These are phyloP conservation scores for Phytophthora agathidicida DNA, from an alignment of 352 stramenopile species.

Conservation along the genomic window DNA sequence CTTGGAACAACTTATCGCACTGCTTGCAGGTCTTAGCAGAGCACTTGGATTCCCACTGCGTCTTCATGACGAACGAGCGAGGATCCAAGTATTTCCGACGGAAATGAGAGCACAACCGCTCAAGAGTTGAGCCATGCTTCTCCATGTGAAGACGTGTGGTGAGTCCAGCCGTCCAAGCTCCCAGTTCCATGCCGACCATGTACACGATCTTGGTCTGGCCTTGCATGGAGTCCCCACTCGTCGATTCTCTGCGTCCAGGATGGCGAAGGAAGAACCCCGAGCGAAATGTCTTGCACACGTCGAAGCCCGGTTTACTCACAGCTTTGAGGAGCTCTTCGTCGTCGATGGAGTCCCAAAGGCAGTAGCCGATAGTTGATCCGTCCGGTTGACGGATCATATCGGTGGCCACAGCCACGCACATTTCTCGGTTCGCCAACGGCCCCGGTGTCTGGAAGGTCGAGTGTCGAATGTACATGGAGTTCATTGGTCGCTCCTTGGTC, in stretches of 20 bases:
- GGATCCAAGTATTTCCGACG: constrained; percentile 48
- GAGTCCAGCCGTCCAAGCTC: constrained; percentile 30
- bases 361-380: constrained; percentile 58
- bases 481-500: constrained; percentile 35
- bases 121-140: constrained; percentile 38
- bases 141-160: constrained; percentile 45
- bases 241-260: constrained; percentile 14
- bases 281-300: constrained; percentile 38
- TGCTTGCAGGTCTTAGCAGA: constrained; percentile 29
- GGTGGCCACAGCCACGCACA: constrained; percentile 37
- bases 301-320: constrained; percentile 19
- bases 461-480: constrained; percentile 36
- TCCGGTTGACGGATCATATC: constrained; percentile 39
- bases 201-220: constrained; percentile 58
- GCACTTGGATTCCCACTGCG: constrained; percentile 39
- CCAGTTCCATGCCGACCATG: constrained; percentile 47
- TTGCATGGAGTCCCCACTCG: constrained; percentile 9
- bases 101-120: constrained; percentile 46
- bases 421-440: constrained; percentile 42
- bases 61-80: constrained; percentile 46
- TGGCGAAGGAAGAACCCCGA: constrained; percentile 58
- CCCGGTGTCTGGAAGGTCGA: constrained; percentile 41
- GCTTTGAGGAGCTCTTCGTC: constrained; percentile 18
- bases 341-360: constrained; percentile 60
- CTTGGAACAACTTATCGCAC: constrained; percentile 41